Base-by-base conservation (phyloP, 208 protist species). In the Endotrypanum monterogeii region DNA sequence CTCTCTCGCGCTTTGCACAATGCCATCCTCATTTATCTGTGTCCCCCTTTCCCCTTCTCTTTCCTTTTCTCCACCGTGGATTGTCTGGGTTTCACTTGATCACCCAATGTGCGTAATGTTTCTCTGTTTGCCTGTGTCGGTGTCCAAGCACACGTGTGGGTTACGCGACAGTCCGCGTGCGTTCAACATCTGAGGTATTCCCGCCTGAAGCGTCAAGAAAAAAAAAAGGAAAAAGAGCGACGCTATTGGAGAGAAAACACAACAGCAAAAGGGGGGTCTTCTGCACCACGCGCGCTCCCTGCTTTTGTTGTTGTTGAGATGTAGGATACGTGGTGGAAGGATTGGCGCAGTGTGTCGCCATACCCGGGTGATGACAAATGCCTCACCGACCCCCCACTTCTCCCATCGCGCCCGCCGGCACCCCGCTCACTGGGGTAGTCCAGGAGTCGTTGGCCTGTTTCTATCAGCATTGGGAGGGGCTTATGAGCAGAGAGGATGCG, bases 41-140 rank as follows among this genome's bases (percentile, higher is more conserved):
- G 35, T 79, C 66, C 25, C 62, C 44, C 44, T 11, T 11, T 14
- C 54, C 66, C 46, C 39, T 78, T 46, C 66, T 55, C 74, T 37
- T 62, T 41, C 56, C 30, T 74, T 44, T 73, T 63, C 72, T 62
- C 46, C 75, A 74, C 46, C 66, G 66, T n/a, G n/a, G n/a, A n/a
- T n/a, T n/a, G n/a, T n/a, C n/a, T n/a, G n/a, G n/a, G n/a, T n/a
- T n/a, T n/a, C n/a, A n/a, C n/a, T n/a, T n/a, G n/a, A n/a, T n/a
- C n/a, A n/a, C n/a, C n/a, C n/a, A n/a, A 23, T 65, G 60, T 70
- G 65, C 14, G 60, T 65, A 25, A 20, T 67, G 25, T 37, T 20
- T 65, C 35, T 65, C 16, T 65, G 58, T 44, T 14, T 1, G 32
- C 23, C 32, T 44, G 58, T 65, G 58, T 12, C 8, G 20, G 0